These are phyloP conservation scores for Pseudotsuga menziesii DNA, from an alignment of 75 land plant species.

Conservation along the genomic window DNA sequence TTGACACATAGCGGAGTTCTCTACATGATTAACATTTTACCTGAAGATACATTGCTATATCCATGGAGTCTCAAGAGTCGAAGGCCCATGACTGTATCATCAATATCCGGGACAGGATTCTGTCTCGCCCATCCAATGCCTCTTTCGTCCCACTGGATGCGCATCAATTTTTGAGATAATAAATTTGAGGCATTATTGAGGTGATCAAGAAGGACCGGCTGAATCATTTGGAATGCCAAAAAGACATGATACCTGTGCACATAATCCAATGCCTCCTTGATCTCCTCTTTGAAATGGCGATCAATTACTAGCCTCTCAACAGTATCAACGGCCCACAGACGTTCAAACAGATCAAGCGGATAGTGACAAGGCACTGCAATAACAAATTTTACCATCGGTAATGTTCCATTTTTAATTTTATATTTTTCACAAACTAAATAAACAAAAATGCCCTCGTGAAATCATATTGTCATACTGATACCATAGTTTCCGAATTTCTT, in stretches of 20 bases:
- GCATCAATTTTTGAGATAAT: background rate
- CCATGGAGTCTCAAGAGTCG: conserved; percentile 25
- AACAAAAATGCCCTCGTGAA: too few relatives aligned
- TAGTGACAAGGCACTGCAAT: conserved; percentile 12
- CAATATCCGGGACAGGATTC: conserved; percentile 17
- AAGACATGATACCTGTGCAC: conserved; percentile 19
- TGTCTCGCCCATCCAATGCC: conserved; percentile 34
- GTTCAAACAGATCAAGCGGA: conserved; percentile 38
- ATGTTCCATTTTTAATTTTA: background rate
- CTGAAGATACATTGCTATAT: conserved; percentile 21
- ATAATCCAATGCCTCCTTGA: conserved; percentile 17
- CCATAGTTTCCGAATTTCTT: background rate
- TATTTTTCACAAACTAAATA: too few relatives aligned
- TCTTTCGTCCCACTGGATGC: conserved; percentile 22
- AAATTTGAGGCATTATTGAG: background rate
- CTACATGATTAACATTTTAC: conserved; percentile 5
- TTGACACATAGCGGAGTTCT: too few relatives aligned
- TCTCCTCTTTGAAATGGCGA: conserved; percentile 20
- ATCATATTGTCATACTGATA: too few relatives aligned
- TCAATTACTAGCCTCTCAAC: conserved; percentile 41
- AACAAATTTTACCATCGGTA: background rate
- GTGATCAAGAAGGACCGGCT: too few relatives aligned
- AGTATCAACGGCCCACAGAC: conserved; percentile 48
- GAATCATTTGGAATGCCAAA: background rate
- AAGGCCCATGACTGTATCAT: conserved; percentile 27